phyloP scores from a whole-genome alignment of 2,329 filamentous ascomycete species.

The Furcasterigmium sp. region DNA sequence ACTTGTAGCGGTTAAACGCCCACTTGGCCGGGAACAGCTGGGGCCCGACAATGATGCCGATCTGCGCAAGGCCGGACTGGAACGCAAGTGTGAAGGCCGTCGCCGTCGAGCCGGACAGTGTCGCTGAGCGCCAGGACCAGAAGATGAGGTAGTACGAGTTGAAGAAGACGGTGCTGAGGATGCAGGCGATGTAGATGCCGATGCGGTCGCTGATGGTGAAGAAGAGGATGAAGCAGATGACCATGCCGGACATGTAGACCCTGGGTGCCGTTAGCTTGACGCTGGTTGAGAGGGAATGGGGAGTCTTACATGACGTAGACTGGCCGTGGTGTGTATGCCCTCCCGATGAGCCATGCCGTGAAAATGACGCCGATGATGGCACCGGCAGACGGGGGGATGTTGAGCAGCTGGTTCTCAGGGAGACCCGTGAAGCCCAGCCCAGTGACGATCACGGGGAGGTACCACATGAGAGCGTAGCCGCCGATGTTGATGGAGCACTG shows the following conservation, averaged over 20 bases:
- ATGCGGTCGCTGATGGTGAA: slow-evolving; percentile 28
- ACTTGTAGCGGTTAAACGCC: slow-evolving; percentile 26
- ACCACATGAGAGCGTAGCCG: slow-evolving; percentile 34
- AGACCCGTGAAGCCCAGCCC: slow-evolving; percentile 33
- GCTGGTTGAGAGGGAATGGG: too few species aligned
- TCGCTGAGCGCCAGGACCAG: slow-evolving; percentile 38
- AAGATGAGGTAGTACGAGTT: slow-evolving; percentile 37
- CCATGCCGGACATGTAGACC: slow-evolving; percentile 30
- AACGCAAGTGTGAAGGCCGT: slow-evolving; percentile 38
- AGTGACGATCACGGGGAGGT: slow-evolving; percentile 34
- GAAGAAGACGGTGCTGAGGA: slow-evolving; percentile 38
- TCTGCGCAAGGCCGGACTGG: slow-evolving; percentile 35
- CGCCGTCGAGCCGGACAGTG: slow-evolving; percentile 33
- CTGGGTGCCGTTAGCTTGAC: slow-evolving; percentile 4
- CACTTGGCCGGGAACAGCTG: slow-evolving; percentile 36
- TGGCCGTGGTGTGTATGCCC: slow-evolving; percentile 31
- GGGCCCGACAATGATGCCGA: slow-evolving; percentile 38
- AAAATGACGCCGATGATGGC: slow-evolving; percentile 32
- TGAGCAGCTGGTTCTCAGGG: slow-evolving; percentile 36
- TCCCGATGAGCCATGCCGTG: slow-evolving; percentile 27
- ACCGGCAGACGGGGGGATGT: slow-evolving; percentile 37
- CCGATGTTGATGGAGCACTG: slow-evolving; percentile 31
- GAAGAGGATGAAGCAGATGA: slow-evolving; percentile 38
- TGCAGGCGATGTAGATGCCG: slow-evolving; percentile 36
- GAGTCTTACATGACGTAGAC: slow-evolving; percentile 27